A percentile compares a stretch with the other conserved stretches of the same genome.
Conservation (phyloP, 2,329 filamentous ascomycete species). For the Calonectria ilicicola region DNA sequence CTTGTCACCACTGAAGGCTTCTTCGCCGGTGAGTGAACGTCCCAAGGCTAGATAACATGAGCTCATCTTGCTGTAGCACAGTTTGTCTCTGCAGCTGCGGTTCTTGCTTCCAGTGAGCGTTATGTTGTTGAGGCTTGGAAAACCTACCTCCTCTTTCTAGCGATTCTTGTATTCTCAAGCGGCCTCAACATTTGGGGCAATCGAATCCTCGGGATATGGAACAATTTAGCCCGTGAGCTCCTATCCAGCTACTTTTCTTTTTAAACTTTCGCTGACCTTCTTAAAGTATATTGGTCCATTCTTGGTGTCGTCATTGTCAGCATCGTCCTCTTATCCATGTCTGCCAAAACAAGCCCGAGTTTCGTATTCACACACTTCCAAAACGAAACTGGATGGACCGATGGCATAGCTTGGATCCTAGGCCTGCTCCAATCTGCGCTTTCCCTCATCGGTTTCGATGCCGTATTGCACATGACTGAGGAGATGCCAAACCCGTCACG, state of each 20-base stretch:
- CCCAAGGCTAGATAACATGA: fast-evolving
- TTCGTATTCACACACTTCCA: slow-evolving; percentile 59
- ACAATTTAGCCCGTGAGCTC: slow-evolving; percentile 52
- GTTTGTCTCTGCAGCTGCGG: slow-evolving; percentile 56
- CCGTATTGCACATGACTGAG: slow-evolving; percentile 21
- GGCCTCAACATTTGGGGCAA: slow-evolving; percentile 55
- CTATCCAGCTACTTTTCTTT: too few relatives aligned
- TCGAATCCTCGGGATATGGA: slow-evolving; percentile 54
- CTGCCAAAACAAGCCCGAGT: slow-evolving; percentile 51
- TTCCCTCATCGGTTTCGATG: slow-evolving; percentile 56
- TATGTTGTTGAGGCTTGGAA: slow-evolving; percentile 52
- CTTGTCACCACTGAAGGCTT: slow-evolving; percentile 52
- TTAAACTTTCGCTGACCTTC: background rate
- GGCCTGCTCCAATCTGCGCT: slow-evolving; percentile 55
- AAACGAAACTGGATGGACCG: slow-evolving; percentile 58
- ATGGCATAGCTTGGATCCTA: slow-evolving; percentile 60
- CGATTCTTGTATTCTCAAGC: slow-evolving; percentile 28
- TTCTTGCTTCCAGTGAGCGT: slow-evolving; percentile 49
- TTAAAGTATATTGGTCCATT: slow-evolving; percentile 55
- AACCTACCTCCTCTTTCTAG: slow-evolving; percentile 56
- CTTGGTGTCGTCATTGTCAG: slow-evolving; percentile 56
- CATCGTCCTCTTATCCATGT: slow-evolving; percentile 55
- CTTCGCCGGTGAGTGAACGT: slow-evolving; percentile 49
- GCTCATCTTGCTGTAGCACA: slow-evolving; percentile 51
- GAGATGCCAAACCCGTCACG: slow-evolving; percentile 51